A percentile compares a stretch with the other conserved stretches of the same genome.
These are phyloP conservation scores for Yamadazyma oceani DNA, from an alignment of 1,139 yeast species.

Conservation along the genomic window DNA sequence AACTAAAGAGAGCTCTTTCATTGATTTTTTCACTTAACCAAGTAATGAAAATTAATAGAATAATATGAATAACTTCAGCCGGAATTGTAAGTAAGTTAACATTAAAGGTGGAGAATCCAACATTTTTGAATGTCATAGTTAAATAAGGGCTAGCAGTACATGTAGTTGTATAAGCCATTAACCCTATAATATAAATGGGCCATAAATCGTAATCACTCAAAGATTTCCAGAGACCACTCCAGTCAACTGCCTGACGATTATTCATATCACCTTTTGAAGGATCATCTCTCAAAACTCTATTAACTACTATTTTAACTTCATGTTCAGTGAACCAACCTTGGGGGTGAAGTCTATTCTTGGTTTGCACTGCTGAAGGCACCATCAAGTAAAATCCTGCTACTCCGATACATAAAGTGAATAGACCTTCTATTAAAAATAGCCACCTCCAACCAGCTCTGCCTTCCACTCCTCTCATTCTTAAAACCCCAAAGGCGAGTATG, in stretches of 20 bases:
- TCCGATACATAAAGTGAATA: constrained; percentile 56
- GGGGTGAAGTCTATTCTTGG: constrained; percentile 50
- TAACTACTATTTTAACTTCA: constrained; percentile 63
- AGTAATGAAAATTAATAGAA: constrained; percentile 38
- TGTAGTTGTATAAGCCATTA: constrained; percentile 45
- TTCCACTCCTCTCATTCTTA: constrained; percentile 28
- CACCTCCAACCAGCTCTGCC: constrained; percentile 57
- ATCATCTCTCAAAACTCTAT: constrained; percentile 63
- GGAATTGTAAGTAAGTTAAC: constrained; percentile 61
- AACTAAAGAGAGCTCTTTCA: constrained; percentile 32
- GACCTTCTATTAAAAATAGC: constrained; percentile 66
- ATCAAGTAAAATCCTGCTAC: constrained; percentile 50
- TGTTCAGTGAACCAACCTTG: constrained; percentile 66
- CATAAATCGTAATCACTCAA: constrained; percentile 55
- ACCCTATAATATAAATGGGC: constrained; percentile 57
- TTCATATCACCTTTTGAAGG: constrained; percentile 71
- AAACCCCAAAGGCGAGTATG: constrained; percentile 32
- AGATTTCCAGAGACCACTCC: constrained; percentile 38
- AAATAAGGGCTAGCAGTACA: constrained; percentile 48
- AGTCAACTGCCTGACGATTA: constrained; percentile 55
- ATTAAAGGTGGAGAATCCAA: constrained; percentile 57
- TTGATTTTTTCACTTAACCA: constrained; percentile 41
- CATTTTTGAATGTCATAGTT: constrained; percentile 48
- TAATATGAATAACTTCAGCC: constrained; percentile 34
- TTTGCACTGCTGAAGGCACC: constrained; percentile 61